Percentiles rank a stretch among this genome's conserved stretches.
Conservation (phyloP, 208 protist genomes). For the Leishmania tarentolae region DNA sequence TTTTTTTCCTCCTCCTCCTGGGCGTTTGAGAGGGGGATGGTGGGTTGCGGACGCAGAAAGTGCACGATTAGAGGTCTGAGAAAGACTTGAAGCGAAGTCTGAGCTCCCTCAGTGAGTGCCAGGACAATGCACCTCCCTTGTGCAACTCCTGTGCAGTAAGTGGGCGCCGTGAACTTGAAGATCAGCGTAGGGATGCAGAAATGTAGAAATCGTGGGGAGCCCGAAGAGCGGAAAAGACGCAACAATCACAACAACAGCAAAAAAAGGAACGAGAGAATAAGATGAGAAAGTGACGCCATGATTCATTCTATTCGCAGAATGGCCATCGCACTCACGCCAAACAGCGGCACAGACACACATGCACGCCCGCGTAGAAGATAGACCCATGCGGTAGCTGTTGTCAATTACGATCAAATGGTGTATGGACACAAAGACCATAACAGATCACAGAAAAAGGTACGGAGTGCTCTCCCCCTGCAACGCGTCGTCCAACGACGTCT, state of each 20-base stretch:
- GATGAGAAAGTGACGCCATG: not conserved
- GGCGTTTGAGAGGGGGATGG: not conserved
- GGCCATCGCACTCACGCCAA: not conserved
- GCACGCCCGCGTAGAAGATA: not conserved
- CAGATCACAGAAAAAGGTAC: not conserved
- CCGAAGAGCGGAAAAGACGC: not conserved
- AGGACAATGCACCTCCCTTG: not conserved
- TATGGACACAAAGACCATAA: not conserved
- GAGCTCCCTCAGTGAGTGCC: not conserved
- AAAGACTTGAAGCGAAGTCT: not conserved
- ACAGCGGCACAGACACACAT: not conserved
- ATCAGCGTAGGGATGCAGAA: not conserved
- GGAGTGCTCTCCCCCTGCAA: not conserved
- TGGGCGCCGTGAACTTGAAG: not conserved
- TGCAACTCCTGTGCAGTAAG: not conserved
- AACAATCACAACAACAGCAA: not conserved
- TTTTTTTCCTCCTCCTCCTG: not conserved
- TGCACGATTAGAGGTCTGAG: not conserved
- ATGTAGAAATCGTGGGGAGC: not conserved
- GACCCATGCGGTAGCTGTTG: not conserved
- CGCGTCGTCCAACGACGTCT: not conserved
- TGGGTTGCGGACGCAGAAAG: not conserved
- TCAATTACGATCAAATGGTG: not conserved
- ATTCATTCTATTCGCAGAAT: not conserved
- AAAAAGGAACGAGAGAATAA: not conserved